Evolutionary conservation across 2,329 filamentous ascomycete species (phyloP), one percentile per base, ranked within the genome.

Genomic region (Chaetothyriales sp.): DNA sequence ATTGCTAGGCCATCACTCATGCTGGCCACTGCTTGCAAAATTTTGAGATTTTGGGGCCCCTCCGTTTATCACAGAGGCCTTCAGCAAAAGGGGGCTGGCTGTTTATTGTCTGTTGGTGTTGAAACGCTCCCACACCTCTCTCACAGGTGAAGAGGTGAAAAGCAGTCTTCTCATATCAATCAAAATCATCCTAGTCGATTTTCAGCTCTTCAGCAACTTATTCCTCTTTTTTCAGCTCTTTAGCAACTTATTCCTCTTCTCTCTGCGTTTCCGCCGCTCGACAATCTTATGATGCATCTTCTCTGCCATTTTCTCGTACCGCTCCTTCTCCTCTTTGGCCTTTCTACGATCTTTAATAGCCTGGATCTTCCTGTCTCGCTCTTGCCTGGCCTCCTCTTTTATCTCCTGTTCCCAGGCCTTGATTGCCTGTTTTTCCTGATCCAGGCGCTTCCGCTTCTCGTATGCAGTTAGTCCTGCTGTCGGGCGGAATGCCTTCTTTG

Each of bases 251-350:
- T 61, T 98, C 66, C 92, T 82, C 82, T 97, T 97, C 76, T 98
- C 92, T 69, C 88, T 86, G 65, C 89, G 80, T 82, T 89, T 95
- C 69, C 95, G 70, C 62, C 92, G 80, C 71, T 98, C 92, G 10
- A 97, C 84, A 56, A 89, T 78, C 77, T 95, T 97, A 70, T 80
- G 82, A 73, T 97, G 90, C 92, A 98, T 97, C 74, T 92, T 97
- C 72, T 89, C 87, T 18, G 89, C 90, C 80, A 98, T 80, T 74
- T 89, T 87, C 68, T 89, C 87, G 66, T 90, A 97, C 60, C 90
- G 77, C 64, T 89, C 88, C 69, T 85, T 89, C 74, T 97, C 92
- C 63, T 88, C 89, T 77, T 95, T 97, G 49, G 83, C 86, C 18
- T 81, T 84, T 60, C 87, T 80, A 69, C 85, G 89, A 58, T 94